Evolutionary conservation across 2,329 filamentous ascomycete species (phyloP).

Genomic region (Colletotrichum simmondsii): DNA sequence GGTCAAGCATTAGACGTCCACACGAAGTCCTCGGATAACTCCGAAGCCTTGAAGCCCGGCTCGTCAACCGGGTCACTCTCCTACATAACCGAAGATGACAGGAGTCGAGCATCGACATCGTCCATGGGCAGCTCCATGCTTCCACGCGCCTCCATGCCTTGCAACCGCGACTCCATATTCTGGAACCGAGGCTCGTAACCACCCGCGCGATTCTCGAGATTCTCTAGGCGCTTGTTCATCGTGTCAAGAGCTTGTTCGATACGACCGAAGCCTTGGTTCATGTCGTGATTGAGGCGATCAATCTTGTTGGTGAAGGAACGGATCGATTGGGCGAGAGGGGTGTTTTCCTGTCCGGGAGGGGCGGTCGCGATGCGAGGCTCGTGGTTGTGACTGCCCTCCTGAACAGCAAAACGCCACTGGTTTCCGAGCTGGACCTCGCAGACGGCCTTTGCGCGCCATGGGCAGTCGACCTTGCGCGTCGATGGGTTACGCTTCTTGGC

Average conservation of each 20-base stretch:
- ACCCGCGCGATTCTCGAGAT: slow-evolving; percentile 58
- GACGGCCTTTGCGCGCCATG: slow-evolving; percentile 72
- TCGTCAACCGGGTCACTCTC: slow-evolving; percentile 33
- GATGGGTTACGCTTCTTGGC: slow-evolving; percentile 73
- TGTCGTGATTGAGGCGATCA: slow-evolving; percentile 67
- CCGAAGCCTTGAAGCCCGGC: neutral
- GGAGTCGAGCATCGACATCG: slow-evolving; percentile 55
- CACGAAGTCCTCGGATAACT: neutral
- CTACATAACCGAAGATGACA: slow-evolving; percentile 57
- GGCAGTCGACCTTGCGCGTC: slow-evolving; percentile 72
- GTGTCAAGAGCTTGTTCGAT: slow-evolving; percentile 62
- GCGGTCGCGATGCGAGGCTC: slow-evolving; percentile 67
- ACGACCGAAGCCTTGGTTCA: slow-evolving; percentile 62
- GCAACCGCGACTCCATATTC: slow-evolving; percentile 53
- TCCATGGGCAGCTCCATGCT: slow-evolving; percentile 50
- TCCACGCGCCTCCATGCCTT: slow-evolving; percentile 49
- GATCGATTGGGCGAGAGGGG: slow-evolving; percentile 67
- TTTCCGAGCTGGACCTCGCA: slow-evolving; percentile 72
- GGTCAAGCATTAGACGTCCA: neutral
- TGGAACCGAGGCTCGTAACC: slow-evolving; percentile 58
- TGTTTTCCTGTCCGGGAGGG: slow-evolving; percentile 66
- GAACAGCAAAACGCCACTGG: slow-evolving; percentile 72
- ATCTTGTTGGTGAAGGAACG: slow-evolving; percentile 69
- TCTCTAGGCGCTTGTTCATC: slow-evolving; percentile 66
- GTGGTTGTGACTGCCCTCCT: slow-evolving; percentile 70